Evolutionary conservation across 1,139 yeast species (phyloP).

Genomic region (Geotrichum carabidarum): DNA sequence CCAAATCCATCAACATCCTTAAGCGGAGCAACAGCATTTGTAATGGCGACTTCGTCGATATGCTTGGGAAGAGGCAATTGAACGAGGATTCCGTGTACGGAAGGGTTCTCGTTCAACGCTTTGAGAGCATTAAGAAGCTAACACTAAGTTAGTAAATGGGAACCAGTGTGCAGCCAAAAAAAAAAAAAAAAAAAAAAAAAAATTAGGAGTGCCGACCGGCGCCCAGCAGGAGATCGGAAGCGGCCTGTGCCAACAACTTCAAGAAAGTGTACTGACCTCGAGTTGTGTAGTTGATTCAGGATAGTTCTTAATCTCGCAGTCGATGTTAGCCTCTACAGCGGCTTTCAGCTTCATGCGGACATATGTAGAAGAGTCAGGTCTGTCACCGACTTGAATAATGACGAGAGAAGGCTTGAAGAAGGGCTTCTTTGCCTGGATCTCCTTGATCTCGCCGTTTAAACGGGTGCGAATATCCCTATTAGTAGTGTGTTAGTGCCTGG

Average conservation of each 20-base stretch:
- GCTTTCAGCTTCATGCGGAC: slow-evolving; percentile 93
- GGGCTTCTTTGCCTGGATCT: slow-evolving; percentile 50
- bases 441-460: slow-evolving; percentile 47
- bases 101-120: slow-evolving; percentile 58
- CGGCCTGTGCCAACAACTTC: slow-evolving; percentile 5
- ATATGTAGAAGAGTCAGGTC: slow-evolving; percentile 91
- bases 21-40: slow-evolving; percentile 65
- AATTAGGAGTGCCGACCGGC: not conserved
- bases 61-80: slow-evolving; percentile 88
- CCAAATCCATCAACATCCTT: slow-evolving; percentile 98
- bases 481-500: slow-evolving; percentile 28
- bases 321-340: slow-evolving; percentile 73
- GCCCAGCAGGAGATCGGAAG: not conserved
- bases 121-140: slow-evolving; percentile 57
- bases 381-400: slow-evolving; percentile 82
- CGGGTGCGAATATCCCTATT: slow-evolving; percentile 43
- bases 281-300: slow-evolving; percentile 48
- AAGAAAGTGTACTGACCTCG: slow-evolving; percentile 25
- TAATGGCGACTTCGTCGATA: slow-evolving; percentile 70
- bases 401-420: slow-evolving; percentile 72
- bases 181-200: not conserved
- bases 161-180: not conserved
- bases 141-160: slow-evolving; percentile 4
- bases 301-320: slow-evolving; percentile 62
- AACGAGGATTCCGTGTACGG: slow-evolving; percentile 82